Evolutionary conservation across 1,139 yeast genomes (phyloP).

Genomic region (Candida tunisiensis): DNA sequence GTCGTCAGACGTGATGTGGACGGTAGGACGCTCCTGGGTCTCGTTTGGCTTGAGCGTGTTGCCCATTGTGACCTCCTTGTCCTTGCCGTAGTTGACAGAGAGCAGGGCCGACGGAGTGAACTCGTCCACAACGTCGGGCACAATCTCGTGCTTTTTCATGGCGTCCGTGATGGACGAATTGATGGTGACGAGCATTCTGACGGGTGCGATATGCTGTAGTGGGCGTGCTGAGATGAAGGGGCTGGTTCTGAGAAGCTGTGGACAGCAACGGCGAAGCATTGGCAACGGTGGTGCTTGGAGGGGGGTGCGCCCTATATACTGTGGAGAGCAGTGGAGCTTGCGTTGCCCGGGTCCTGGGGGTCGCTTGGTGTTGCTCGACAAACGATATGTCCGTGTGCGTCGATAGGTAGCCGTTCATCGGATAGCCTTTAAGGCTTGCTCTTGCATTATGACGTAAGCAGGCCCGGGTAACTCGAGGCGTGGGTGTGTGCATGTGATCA

Average conservation of each 20-base stretch:
- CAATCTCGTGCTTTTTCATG: slow-evolving; percentile 38
- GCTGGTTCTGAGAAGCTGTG: slow-evolving; percentile 1
- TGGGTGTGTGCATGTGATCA: too few relatives aligned
- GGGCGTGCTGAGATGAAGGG: neutral
- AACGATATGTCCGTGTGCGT: too few relatives aligned
- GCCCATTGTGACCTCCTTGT: slow-evolving; percentile 62
- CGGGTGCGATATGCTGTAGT: neutral
- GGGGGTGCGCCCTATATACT: neutral
- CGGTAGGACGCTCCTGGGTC: slow-evolving; percentile 46
- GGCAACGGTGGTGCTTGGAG: neutral
- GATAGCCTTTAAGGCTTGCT: too few relatives aligned
- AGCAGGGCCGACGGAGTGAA: slow-evolving; percentile 20
- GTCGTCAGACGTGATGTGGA: slow-evolving; percentile 35
- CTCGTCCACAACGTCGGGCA: slow-evolving; percentile 33
- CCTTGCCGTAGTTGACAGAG: slow-evolving; percentile 31
- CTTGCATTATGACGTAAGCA: too few relatives aligned
- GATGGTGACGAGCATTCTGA: slow-evolving; percentile 32
- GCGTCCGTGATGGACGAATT: slow-evolving; percentile 46
- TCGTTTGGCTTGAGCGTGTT: slow-evolving; percentile 48
- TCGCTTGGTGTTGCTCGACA: too few relatives aligned
- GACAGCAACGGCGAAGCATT: slow-evolving; percentile 1
- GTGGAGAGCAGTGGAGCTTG: too few relatives aligned
- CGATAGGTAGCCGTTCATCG: too few relatives aligned
- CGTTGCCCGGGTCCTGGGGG: too few relatives aligned
- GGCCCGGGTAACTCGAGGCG: too few relatives aligned